Evolutionary conservation across 1,139 yeast genomes (phyloP).

Genomic region (Candida glucosophila): DNA sequence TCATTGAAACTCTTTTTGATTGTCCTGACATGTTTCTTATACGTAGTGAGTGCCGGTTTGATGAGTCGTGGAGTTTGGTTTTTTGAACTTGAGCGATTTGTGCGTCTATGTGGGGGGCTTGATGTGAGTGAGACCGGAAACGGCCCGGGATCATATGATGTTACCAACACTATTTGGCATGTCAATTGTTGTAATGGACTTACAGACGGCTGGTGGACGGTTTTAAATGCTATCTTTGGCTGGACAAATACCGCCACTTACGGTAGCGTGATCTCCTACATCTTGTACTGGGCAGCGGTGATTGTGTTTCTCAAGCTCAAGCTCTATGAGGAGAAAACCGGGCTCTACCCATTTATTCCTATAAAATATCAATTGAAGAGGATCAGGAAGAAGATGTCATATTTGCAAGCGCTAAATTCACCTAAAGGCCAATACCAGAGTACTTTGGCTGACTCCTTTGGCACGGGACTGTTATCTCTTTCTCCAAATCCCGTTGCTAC

Average conservation of each 20-base stretch:
- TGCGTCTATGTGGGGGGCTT: conserved; percentile 32
- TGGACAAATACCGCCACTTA: conserved; percentile 57
- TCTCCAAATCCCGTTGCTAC: no score
- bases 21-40: conserved; percentile 31
- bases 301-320: conserved; percentile 48
- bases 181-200: conserved; percentile 92
- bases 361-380: conserved; percentile 49
- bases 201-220: conserved; percentile 86
- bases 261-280: conserved; percentile 79
- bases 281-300: conserved; percentile 69
- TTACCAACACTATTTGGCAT: conserved; percentile 75
- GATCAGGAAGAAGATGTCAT: conserved; percentile 46
- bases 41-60: conserved; percentile 38
- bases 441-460: not conserved
- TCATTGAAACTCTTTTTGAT: conserved; percentile 35
- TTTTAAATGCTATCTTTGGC: conserved; percentile 49
- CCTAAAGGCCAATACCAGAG: conserved; percentile 1
- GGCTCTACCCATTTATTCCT: conserved; percentile 40
- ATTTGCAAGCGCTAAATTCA: conserved; percentile 1
- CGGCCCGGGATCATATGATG: conserved; percentile 88
- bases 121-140: conserved; percentile 85
- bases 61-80: conserved; percentile 41
- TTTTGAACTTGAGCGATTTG: conserved; percentile 34
- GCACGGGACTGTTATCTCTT: no score
- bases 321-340: conserved; percentile 61